Base-by-base conservation (phyloP, 164 flowering plant genomes). In the Umbellularia californica region DNA sequence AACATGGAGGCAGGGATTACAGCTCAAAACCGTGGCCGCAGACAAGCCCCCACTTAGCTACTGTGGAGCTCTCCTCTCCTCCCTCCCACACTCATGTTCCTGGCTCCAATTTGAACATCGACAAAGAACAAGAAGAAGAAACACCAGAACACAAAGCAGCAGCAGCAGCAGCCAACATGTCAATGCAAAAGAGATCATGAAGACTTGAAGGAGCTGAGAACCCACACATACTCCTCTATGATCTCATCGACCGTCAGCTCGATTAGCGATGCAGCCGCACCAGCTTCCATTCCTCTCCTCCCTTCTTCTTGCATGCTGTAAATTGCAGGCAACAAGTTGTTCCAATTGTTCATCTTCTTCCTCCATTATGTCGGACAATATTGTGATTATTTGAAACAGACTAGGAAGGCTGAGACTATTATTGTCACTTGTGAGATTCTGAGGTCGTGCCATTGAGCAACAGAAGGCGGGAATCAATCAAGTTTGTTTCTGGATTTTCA, bases 71-170 rank as follows among this genome's bases (percentile, higher is more conserved):
- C 9, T 24, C 22, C 50, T 69, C 69, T 1, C 91, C 92, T 15
- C 81, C 88, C 55, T 78, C 75, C 94, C 94, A 88, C 68, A 83
- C 90, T 90, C 94, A 88, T 11, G 77, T 68, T 24, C 88, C 90
- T 0, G 84, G 78, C 6, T 65, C 50, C 17, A 86, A 71, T 68
- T 81, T 83, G 63, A 90, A 88, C 35, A 87, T 78, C 2, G 78
- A 78, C 2, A 17, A 12, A 10, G 70, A 28, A 62, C 80, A 76
- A 64, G 77, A 74, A 4, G 71, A 30, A 68, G 72, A 6, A 4
- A 73, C 65, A 4, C 35, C 5, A 30, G 35, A 30, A 30, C 5
- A 30, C 5, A 30, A 0, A 30, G 33, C 3, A 30, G 33, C 33
- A 30, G 33, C 33, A 30, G 35, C 35, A 30, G 35, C 35, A 30